Percentiles rank a stretch among this genome's conserved stretches.
Conservation (phyloP, 1,139 yeast species). For the Protomyces macrosporus region DNA sequence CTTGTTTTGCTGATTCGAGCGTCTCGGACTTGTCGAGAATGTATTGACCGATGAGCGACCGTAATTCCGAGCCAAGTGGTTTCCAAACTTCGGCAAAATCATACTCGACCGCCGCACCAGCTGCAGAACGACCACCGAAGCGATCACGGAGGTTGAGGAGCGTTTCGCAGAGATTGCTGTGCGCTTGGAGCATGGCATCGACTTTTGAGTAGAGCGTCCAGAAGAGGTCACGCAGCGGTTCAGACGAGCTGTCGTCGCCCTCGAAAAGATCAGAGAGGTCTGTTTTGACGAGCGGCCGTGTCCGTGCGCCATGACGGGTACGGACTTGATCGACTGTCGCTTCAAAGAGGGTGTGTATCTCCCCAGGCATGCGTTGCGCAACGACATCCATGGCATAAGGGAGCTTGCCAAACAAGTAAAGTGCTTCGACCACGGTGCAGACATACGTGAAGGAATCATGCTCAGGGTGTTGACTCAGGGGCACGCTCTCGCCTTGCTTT, state of each 20-base stretch:
- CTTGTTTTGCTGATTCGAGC: background rate
- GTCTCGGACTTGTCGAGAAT: background rate
- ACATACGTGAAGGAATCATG: constrained; percentile 55
- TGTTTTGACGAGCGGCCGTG: background rate
- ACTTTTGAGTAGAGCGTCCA: constrained; percentile 29
- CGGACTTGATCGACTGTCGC: constrained; percentile 63
- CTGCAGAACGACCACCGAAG: background rate
- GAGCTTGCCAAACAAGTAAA: constrained; percentile 58
- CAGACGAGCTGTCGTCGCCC: background rate
- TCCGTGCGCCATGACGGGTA: constrained; percentile 17
- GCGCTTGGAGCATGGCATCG: constrained; percentile 27
- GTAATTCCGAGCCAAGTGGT: constrained; percentile 25
- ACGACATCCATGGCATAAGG: constrained; percentile 57
- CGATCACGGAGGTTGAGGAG: constrained; percentile 2
- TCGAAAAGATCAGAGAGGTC: background rate
- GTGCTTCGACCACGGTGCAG: constrained; percentile 52
- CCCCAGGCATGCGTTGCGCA: constrained; percentile 47
- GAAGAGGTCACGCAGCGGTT: constrained; percentile 24
- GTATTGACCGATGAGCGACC: constrained; percentile 22
- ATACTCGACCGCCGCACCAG: background rate
- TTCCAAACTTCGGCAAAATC: constrained; percentile 26
- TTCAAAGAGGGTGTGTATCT: constrained; percentile 52
- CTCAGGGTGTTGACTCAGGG: constrained; percentile 39
- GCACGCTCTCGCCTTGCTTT: background rate
- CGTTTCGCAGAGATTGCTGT: constrained; percentile 22